Evolutionary conservation across 176 grass and related monocot species (phyloP), one percentile per base, ranked within the genome.

Genomic region (Triticum urartu): DNA sequence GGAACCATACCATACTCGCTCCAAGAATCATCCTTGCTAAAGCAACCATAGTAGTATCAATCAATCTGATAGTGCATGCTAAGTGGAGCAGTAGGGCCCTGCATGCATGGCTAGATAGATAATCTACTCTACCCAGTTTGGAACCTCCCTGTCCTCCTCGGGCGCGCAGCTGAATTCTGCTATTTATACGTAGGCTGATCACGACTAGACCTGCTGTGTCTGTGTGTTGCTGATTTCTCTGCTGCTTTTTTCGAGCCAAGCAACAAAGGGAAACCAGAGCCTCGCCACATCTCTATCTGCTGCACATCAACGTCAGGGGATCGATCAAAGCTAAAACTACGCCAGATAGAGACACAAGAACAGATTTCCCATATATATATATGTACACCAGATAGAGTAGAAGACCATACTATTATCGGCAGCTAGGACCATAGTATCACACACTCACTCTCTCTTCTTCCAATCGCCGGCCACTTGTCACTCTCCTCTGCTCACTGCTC

Each of bases 181-280:
- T 21, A 10, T 48, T 11, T 77, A 28, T 59, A 5, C 38, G 36
- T 35, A 34, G 61, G 62, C 7, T 47, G 89, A 91, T 91, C 89
- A 87, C 76, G 86, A 91, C 81, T 76, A 54, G 71, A 90, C 79
- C 63, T 64, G 47, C 63, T 58, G 54, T 6, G 17, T 56, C 5
- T 18, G 11, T 65, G 77, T 21, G 43, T 21, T 63, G 17, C 62
- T 84, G 61, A 84, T 81, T 33, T 69, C n/a, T 35, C 56, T 76
- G 67, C 69, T 82, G 65, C 43, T 84, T 85, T 59, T 91, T 88
- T 91, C 65, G 81, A 85, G 77, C 12, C 28, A 81, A 87, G 81
- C 69, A 85, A 91, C 81, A 68, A 91, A 83, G 42, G 25, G 20
- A 71, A 47, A 26, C 65, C 74, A 64, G 43, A 20, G 17, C 25